These are phyloP conservation scores for Spongiforma sp. DNA, from an alignment of 1,284 basidiomycete genomes.

Conservation along the genomic window DNA sequence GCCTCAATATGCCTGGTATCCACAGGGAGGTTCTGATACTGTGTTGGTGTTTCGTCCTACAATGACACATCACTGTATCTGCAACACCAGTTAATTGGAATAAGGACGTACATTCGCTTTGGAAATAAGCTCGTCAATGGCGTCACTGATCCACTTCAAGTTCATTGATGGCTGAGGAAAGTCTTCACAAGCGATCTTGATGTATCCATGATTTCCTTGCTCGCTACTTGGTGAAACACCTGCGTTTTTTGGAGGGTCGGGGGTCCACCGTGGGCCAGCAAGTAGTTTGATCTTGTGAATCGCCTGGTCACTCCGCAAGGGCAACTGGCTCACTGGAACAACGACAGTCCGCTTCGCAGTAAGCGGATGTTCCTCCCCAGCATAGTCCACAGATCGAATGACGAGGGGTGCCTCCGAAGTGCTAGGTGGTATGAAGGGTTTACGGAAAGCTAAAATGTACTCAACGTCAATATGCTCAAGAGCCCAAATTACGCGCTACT, in stretches of 20 bases:
- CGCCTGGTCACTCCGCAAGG: conserved; percentile 64
- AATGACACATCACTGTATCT: conserved; percentile 12
- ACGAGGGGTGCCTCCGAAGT: conserved; percentile 62
- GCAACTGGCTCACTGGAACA: conserved; percentile 73
- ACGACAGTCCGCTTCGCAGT: conserved; percentile 73
- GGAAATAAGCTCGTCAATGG: conserved; percentile 69
- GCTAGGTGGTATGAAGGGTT: conserved; percentile 75
- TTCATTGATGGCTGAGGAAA: conserved; percentile 82
- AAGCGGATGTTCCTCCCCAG: conserved; percentile 74
- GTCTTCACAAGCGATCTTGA: conserved; percentile 88
- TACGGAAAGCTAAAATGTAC: conserved; percentile 65
- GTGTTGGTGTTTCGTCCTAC: conserved; percentile 38
- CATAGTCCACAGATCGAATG: conserved; percentile 78
- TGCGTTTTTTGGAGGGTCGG: conserved; percentile 68
- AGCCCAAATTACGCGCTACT: conserved; percentile 35
- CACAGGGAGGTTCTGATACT: conserved; percentile 66
- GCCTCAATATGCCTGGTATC: conserved; percentile 80
- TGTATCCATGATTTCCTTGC: conserved; percentile 70
- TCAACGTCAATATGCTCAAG: conserved; percentile 15
- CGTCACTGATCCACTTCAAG: conserved; percentile 85
- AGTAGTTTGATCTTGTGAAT: conserved; percentile 82
- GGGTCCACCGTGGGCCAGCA: conserved; percentile 84
- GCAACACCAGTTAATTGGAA: background rate
- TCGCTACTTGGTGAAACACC: conserved; percentile 51
- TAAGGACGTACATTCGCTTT: conserved; percentile 75